Evolutionary conservation across 2,329 filamentous ascomycete species (phyloP).

Genomic region (Aureobasidium melanogenum): DNA sequence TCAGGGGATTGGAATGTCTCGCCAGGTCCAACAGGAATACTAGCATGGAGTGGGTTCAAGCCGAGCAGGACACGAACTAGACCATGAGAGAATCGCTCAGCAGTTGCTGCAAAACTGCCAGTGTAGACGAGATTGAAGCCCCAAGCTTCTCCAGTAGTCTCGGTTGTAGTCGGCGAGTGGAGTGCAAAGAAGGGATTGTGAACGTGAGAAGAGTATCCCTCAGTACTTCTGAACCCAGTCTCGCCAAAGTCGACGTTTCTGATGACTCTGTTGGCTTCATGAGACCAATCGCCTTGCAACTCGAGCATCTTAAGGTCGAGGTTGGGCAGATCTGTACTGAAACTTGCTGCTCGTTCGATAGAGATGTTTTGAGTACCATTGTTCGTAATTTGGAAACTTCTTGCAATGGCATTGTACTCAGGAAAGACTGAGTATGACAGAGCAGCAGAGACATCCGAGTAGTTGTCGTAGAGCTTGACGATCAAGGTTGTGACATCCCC

Average conservation of each 20-base stretch:
- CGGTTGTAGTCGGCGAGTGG: conserved; percentile 48
- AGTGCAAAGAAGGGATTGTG: conserved; percentile 58
- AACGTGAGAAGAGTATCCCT: conserved; percentile 54
- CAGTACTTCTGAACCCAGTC: conserved; percentile 50
- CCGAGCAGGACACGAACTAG: conserved; percentile 52
- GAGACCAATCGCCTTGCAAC: conserved; percentile 54
- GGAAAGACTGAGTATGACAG: conserved; percentile 58
- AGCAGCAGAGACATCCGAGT: conserved; percentile 49
- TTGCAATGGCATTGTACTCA: conserved; percentile 49
- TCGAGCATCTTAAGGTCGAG: conserved; percentile 55
- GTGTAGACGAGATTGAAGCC: conserved; percentile 58
- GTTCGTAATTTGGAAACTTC: conserved; percentile 55
- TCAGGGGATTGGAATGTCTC: conserved; percentile 54
- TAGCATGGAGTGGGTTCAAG: conserved; percentile 52
- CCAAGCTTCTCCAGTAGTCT: conserved; percentile 53
- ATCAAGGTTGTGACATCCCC: conserved; percentile 51
- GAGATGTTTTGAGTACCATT: conserved; percentile 44
- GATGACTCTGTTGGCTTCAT: conserved; percentile 48
- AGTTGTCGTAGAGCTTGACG: conserved; percentile 50
- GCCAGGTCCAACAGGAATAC: conserved; percentile 47
- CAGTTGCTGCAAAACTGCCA: conserved; percentile 52
- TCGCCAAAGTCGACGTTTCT: conserved; percentile 49
- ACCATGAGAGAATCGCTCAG: conserved; percentile 55
- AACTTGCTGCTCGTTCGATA: conserved; percentile 50
- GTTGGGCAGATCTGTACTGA: conserved; percentile 53